Base-by-base conservation (phyloP, 179 eudicot species). In the Dionaea muscipula region DNA sequence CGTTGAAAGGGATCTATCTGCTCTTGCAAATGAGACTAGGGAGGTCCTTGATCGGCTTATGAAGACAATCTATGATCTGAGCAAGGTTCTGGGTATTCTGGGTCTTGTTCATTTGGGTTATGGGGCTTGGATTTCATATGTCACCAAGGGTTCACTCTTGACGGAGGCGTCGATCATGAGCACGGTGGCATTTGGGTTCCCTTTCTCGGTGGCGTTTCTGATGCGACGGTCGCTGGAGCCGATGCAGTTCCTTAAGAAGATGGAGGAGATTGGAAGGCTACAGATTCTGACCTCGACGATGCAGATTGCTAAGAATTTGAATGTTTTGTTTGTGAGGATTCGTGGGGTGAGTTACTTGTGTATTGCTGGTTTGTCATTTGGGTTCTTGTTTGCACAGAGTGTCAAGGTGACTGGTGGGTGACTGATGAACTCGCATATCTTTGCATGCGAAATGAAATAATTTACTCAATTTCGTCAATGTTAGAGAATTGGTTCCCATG, bases 171-270 rank as follows among this genome's bases (percentile, higher is more conserved):
- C 72, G 1, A 44, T 78, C 27, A 79, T 75, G 58, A 74, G 82
- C 44, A 60, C 67, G 0, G 61, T 78, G 40, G 84, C 83, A 0
- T 84, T 87, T 36, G 90, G 85, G 19, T 63, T 84, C 28, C 89
- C 96, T 0, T 80, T 87, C 45, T 65, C 94, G 19, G 17, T 80
- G 79, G 86, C 96, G 2, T 71, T 87, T 50, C 53, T 82, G 81
- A 33, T 87, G 50, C 58, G 96, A 51, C 68, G 64, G 17, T 65
- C 90, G 1, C 36, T 87, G 69, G 84, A 84, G 72, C 66, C 79
- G 0, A 84, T 87, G 81, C 65, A 63, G 26, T 87, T 87, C 74
- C 82, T 78, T 57, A 72, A 68, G 75, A 87, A 82, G 69, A 82
- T 86, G 96, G 94, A 87, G 80, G 79, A 79, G 66, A 38, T 49